A percentile compares a stretch with the other conserved stretches of the same genome.
phyloP scores from a whole-genome alignment of 2,329 filamentous ascomycete species.

The Sporothrix globosa region DNA sequence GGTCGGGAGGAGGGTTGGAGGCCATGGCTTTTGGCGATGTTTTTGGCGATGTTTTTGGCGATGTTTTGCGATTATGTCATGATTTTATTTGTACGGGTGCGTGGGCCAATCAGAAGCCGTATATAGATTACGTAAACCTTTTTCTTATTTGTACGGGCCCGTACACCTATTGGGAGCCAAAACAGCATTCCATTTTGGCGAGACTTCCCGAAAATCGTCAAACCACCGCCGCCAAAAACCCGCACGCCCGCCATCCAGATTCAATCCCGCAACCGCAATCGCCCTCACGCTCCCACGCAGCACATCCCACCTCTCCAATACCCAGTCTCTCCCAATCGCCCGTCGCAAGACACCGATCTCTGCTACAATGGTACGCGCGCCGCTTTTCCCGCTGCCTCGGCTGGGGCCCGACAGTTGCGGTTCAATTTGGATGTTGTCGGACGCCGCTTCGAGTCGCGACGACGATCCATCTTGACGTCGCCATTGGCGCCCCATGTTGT shows the following conservation, averaged over 20 bases:
- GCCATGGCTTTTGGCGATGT: too few relatives aligned
- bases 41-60: too few relatives aligned
- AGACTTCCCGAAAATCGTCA: slow-evolving; percentile 37
- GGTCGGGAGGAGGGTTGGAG: too few relatives aligned
- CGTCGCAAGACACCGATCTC: slow-evolving; percentile 21
- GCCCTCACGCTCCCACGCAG: slow-evolving; percentile 11
- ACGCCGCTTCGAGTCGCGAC: not conserved
- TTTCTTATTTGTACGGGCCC: too few relatives aligned
- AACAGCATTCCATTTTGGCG: slow-evolving; percentile 37
- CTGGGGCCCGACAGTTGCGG: not conserved
- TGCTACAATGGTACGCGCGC: slow-evolving; percentile 35
- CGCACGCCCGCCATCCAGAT: slow-evolving; percentile 29
- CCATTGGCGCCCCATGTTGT: slow-evolving; percentile 28
- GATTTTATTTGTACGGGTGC: too few relatives aligned
- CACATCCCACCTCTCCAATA: slow-evolving; percentile 10
- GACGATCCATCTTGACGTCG: slow-evolving; percentile 23
- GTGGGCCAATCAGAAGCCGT: too few relatives aligned
- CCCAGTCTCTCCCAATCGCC: slow-evolving; percentile 3
- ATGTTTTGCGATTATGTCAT: too few relatives aligned
- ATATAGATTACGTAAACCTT: too few relatives aligned
- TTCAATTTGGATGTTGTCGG: slow-evolving; percentile 23
- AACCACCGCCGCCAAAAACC: slow-evolving; percentile 35
- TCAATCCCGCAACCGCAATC: not conserved
- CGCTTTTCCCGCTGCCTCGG: slow-evolving; percentile 32
- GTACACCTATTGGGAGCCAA: too few relatives aligned